A percentile compares a stretch with the other conserved stretches of the same genome.
Evolutionary conservation across 345 rosid genomes (phyloP).

Genomic region (Cardiospermum halicacabum): DNA sequence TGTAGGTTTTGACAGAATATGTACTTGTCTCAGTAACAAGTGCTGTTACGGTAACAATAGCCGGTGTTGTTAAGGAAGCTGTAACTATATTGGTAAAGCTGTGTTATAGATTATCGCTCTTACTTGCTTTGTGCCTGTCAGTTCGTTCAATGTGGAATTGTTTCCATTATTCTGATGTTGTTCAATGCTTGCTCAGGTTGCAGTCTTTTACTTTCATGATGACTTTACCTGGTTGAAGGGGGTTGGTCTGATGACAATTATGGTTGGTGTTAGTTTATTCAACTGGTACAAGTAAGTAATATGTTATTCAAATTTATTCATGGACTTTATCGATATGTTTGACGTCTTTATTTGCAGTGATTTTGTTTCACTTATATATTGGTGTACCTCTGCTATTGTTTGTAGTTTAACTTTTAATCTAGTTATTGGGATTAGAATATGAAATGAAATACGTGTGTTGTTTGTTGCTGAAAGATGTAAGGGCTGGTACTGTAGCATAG

Average conservation of each 20-base stretch:
- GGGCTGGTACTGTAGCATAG: too few relatives aligned
- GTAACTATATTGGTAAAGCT: constrained; percentile 84
- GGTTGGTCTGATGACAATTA: constrained; percentile 71
- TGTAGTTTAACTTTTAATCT: neutral
- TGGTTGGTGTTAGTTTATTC: constrained; percentile 88
- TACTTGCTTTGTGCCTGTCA: constrained; percentile 4
- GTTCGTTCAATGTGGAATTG: too few relatives aligned
- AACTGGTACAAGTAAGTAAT: constrained; percentile 98
- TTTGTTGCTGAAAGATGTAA: neutral
- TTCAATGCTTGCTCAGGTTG: constrained; percentile 56
- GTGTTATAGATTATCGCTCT: neutral
- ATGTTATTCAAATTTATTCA: constrained; percentile 4
- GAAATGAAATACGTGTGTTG: neutral
- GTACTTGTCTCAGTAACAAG: constrained; percentile 96
- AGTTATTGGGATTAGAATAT: neutral
- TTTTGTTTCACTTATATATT: neutral
- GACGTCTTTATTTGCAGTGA: neutral
- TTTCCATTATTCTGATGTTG: neutral
- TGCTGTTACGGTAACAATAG: constrained; percentile 97
- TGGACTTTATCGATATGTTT: neutral
- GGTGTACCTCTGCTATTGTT: neutral
- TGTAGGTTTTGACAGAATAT: constrained; percentile 91
- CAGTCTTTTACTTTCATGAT: constrained; percentile 94
- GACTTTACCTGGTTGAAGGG: constrained; percentile 96
- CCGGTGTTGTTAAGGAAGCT: constrained; percentile 97